Evolutionary conservation across 2,329 filamentous ascomycete species (phyloP).

Genomic region (Aspergillus carbonarius): DNA sequence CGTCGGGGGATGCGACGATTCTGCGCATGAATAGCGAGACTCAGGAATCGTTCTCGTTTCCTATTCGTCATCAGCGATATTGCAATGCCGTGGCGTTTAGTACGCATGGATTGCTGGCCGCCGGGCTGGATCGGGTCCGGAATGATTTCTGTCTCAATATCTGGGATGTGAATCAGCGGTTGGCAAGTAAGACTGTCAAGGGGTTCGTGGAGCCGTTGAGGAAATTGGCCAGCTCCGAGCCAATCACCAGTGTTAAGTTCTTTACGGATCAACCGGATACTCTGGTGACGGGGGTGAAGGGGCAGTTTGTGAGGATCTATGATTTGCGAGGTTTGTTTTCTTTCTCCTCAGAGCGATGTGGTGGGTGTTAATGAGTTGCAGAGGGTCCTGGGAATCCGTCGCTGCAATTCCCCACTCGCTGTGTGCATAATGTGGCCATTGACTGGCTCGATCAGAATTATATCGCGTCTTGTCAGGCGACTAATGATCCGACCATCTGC

Average conservation of each 20-base stretch:
- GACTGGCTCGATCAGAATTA: conserved; percentile 65
- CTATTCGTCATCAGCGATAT: conserved; percentile 61
- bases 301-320: conserved; percentile 61
- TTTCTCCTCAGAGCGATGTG: neutral
- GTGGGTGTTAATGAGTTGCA: conserved; percentile 13
- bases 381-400: conserved; percentile 41
- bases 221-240: conserved; percentile 61
- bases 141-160: conserved; percentile 66
- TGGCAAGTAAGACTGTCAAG: conserved; percentile 35
- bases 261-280: conserved; percentile 60
- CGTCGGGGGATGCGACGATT: conserved; percentile 61
- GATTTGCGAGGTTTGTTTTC: conserved; percentile 56
- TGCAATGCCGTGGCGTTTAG: conserved; percentile 66
- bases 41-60: conserved; percentile 52
- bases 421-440: conserved; percentile 64
- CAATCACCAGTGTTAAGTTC: conserved; percentile 65
- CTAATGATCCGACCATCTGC: conserved; percentile 58
- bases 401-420: conserved; percentile 55
- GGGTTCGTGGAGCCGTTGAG: conserved; percentile 52
- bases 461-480: conserved; percentile 58
- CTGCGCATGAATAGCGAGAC: conserved; percentile 54
- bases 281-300: conserved; percentile 61
- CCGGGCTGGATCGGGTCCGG: conserved; percentile 61
- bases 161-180: conserved; percentile 58
- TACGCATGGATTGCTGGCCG: conserved; percentile 56